Evolutionary conservation across 2,329 filamentous ascomycete genomes (phyloP), one percentile per base, ranked within the genome.

Genomic region (Epichloe glyceriae): DNA sequence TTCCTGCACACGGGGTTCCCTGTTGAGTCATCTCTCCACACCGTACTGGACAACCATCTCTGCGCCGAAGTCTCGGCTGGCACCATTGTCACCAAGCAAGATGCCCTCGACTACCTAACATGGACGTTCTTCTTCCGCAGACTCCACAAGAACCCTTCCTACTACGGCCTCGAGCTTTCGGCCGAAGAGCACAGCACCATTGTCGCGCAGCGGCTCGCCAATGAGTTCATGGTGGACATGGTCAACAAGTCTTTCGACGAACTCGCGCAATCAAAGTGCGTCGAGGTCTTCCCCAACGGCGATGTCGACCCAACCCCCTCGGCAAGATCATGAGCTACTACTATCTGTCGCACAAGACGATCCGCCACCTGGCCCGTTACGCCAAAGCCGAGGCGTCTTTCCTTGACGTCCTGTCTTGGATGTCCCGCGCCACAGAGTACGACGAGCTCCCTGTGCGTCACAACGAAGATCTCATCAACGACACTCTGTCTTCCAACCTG

Each of bases 271-370:
- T 97, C 90, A 2, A 84, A 83, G 50, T 98, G 93, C 70, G 81
- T 95, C 15, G 76, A 83, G 17, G 76, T 94, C 3, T 85, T 88
- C 60, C 83, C 85, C 43, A 95, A 93, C 56, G 91, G 91, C 42
- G 86, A 95, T 58, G 83, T 98, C 30, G 86, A 95, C 58, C 74
- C 91, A 0, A 97, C 93, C 84, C 91, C 0, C 77, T 97, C 6
- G 93, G 93, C 60, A 96, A 95, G 72, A 97, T 98, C 62, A 96
- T 97, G 88, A 95, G 87, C 66, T 98, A 97, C 74, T 98, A 98
- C 75, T 98, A 98, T 64, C 82, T 93, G 46, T 94, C 90, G 0
- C 93, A 98, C 71, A 86, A 86, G 68, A 98, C 93, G 0, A 89
- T 98, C 60, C 86, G 93, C 1, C 83, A 88, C 60, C 78, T 98